Evolutionary conservation across 192 early-diverging fungal genomes (phyloP).

Genomic region (Backusella australiensis): DNA sequence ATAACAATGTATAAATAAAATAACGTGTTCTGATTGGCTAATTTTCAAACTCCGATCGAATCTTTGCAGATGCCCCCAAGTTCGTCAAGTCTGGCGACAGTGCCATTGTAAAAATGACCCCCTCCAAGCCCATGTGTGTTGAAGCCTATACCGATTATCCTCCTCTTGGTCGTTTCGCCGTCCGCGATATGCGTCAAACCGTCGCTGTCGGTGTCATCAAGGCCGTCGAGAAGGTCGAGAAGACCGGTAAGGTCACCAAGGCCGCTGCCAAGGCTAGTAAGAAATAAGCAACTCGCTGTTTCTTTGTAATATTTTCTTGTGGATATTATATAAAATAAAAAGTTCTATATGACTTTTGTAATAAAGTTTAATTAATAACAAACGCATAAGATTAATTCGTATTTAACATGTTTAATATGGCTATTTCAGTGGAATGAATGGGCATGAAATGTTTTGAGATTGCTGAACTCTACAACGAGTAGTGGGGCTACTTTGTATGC

Average conservation of each 20-base stretch:
- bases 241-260: slow-evolving; percentile 73
- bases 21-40: too few relatives aligned
- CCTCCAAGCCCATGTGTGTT: slow-evolving; percentile 96
- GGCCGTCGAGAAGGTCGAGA: slow-evolving; percentile 82
- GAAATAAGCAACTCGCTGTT: slow-evolving; percentile 56
- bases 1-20: too few relatives aligned
- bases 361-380: background rate
- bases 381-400: too few relatives aligned
- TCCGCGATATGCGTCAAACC: slow-evolving; percentile 98
- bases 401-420: too few relatives aligned
- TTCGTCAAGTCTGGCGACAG: slow-evolving; percentile 95
- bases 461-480: too few relatives aligned
- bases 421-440: too few relatives aligned
- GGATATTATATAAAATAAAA: background rate
- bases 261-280: slow-evolving; percentile 74
- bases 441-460: too few relatives aligned
- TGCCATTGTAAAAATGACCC: slow-evolving; percentile 93
- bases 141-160: slow-evolving; percentile 93
- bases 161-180: slow-evolving; percentile 95
- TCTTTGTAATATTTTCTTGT: slow-evolving; percentile 3
- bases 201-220: slow-evolving; percentile 98
- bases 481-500: too few relatives aligned
- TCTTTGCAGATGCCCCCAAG: slow-evolving; percentile 74
- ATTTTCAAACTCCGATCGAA: background rate
- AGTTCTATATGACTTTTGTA: background rate